These are phyloP conservation scores for Trametes gibbosa DNA, from an alignment of 768 basidiomycete genomes.

Conservation along the genomic window DNA sequence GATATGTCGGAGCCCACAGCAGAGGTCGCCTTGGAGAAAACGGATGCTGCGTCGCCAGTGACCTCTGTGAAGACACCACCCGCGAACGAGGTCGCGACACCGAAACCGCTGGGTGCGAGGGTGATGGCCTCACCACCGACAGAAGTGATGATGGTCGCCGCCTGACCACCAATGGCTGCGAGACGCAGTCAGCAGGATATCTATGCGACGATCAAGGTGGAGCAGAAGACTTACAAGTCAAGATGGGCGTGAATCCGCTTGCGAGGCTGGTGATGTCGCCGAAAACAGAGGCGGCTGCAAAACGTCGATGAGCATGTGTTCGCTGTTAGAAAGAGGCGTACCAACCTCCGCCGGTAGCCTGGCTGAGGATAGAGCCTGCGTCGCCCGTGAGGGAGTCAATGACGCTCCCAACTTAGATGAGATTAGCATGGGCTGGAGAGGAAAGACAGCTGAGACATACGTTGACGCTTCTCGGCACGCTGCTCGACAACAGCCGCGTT, in stretches of 20 bases:
- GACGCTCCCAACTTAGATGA: not conserved
- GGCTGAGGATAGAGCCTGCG: constrained; percentile 1
- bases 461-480: constrained; percentile 23
- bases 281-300: constrained; percentile 21
- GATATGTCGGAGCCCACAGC: constrained; percentile 10
- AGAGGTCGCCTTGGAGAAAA: constrained; percentile 20
- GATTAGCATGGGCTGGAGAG: not conserved
- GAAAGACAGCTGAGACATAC: not conserved
- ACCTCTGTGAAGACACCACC: constrained; percentile 54
- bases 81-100: constrained; percentile 47
- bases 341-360: constrained; percentile 4
- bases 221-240: constrained; percentile 26
- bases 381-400: not conserved
- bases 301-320: not conserved
- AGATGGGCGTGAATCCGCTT: constrained; percentile 30
- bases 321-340: not conserved
- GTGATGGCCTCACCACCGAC: constrained; percentile 60
- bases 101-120: constrained; percentile 43
- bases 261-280: constrained; percentile 31
- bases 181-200: not conserved
- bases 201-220: not conserved
- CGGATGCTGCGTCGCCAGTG: constrained; percentile 37
- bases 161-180: constrained; percentile 52
- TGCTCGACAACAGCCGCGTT: constrained; percentile 32
- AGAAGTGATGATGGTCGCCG: constrained; percentile 54